phyloP scores from a whole-genome alignment of 2,329 filamentous ascomycete species.

The Botryotinia convoluta region DNA sequence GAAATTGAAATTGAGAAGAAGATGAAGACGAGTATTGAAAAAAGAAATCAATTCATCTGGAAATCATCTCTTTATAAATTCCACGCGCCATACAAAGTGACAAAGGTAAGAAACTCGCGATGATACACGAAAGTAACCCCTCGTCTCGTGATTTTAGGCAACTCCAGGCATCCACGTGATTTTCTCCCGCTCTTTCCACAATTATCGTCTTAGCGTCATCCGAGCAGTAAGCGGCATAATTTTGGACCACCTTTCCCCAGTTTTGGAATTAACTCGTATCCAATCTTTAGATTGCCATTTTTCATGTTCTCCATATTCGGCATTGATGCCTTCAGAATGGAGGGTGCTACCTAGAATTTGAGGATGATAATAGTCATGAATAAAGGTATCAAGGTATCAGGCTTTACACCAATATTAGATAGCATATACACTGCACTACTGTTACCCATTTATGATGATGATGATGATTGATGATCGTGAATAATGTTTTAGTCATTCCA shows the following conservation, averaged over 20 bases:
- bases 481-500: neutral
- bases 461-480: neutral
- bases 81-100: neutral
- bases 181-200: neutral
- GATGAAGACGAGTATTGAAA: neutral
- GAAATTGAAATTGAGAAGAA: neutral
- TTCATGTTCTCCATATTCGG: neutral
- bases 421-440: neutral
- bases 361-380: neutral
- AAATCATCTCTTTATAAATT: neutral
- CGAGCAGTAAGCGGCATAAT: neutral
- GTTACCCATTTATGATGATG: neutral
- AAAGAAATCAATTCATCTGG: neutral
- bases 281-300: too few relatives aligned
- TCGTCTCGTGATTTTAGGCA: constrained; percentile 14
- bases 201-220: neutral
- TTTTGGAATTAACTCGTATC: neutral
- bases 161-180: constrained; percentile 4
- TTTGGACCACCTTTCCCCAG: neutral
- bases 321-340: neutral
- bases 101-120: neutral
- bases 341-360: neutral
- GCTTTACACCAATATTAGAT: neutral
- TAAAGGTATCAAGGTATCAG: neutral
- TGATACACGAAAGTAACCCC: neutral